Percentiles rank a stretch among this genome's conserved stretches.
phyloP scores from a whole-genome alignment of 2,329 filamentous ascomycete genomes.

The Parafenestella ontariensis region DNA sequence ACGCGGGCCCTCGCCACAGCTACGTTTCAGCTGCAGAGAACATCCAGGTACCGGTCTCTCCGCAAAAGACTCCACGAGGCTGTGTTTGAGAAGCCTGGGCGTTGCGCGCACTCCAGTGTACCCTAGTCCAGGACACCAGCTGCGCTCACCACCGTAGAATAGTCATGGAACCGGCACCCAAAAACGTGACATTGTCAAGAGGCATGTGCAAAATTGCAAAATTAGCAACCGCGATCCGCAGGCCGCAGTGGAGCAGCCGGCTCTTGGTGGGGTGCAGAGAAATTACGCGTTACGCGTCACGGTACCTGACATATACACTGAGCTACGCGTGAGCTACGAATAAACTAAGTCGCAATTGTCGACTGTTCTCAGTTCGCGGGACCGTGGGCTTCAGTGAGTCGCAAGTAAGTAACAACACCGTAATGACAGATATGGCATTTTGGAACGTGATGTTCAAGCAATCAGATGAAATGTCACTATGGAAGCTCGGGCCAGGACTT shows the following conservation, averaged over 20 bases:
- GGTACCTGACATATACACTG: conserved; percentile 1
- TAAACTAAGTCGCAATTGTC: neutral
- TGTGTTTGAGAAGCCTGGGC: conserved; percentile 5
- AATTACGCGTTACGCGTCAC: conserved; percentile 25
- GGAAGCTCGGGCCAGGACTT: conserved; percentile 10
- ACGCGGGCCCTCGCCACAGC: conserved; percentile 20
- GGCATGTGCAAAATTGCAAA: conserved; percentile 12
- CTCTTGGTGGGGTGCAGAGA: conserved; percentile 19
- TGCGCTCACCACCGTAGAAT: neutral
- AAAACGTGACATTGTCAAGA: conserved; percentile 15
- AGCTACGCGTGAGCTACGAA: neutral
- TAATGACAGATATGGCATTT: conserved; percentile 1
- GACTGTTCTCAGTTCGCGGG: neutral
- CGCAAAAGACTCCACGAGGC: conserved; percentile 7
- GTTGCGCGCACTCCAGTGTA: neutral
- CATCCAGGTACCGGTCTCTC: conserved; percentile 13
- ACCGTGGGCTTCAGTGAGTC: neutral
- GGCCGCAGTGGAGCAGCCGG: conserved; percentile 21
- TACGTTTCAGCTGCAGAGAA: conserved; percentile 17
- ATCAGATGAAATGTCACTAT: neutral
- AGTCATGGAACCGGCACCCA: conserved; percentile 4
- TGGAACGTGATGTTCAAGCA: neutral
- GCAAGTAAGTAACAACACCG: neutral
- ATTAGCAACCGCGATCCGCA: conserved; percentile 24
- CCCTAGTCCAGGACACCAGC: neutral